phyloP scores from a whole-genome alignment of 2,329 filamentous ascomycete genomes.

The Talaromyces marneffei region DNA sequence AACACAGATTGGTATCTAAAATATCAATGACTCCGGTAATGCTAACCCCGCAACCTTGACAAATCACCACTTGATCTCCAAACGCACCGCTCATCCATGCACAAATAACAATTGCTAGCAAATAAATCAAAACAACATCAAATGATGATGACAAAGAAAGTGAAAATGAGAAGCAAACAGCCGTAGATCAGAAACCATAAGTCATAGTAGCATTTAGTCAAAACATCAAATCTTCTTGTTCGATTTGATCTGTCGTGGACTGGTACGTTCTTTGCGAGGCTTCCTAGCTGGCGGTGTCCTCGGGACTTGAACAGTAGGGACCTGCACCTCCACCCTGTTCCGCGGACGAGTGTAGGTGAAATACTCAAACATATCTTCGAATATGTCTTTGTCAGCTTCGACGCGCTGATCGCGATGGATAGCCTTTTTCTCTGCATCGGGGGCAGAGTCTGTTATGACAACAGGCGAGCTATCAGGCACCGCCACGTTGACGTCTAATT shows the following conservation, averaged over 20 bases:
- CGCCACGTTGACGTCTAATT: not conserved
- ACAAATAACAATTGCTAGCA: not conserved
- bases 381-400: not conserved
- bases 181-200: not conserved
- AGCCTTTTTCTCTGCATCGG: not conserved
- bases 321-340: conserved; percentile 15
- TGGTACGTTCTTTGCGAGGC: not conserved
- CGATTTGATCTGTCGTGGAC: conserved; percentile 9
- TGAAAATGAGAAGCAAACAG: not conserved
- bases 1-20: conserved; percentile 12
- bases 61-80: not conserved
- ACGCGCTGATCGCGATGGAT: not conserved
- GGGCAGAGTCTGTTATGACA: not conserved
- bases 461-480: not conserved
- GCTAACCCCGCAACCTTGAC: not conserved
- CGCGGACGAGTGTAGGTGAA: not conserved
- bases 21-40: conserved; percentile 10
- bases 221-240: conserved; percentile 1
- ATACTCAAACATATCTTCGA: conserved; percentile 8
- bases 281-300: conserved; percentile 21
- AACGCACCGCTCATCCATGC: conserved; percentile 2
- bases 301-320: conserved; percentile 21
- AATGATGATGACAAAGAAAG: not conserved
- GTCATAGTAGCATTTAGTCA: not conserved
- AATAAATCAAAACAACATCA: not conserved